These are phyloP conservation scores for Lipomyces orientalis DNA, from an alignment of 805 yeast species.

Conservation along the genomic window DNA sequence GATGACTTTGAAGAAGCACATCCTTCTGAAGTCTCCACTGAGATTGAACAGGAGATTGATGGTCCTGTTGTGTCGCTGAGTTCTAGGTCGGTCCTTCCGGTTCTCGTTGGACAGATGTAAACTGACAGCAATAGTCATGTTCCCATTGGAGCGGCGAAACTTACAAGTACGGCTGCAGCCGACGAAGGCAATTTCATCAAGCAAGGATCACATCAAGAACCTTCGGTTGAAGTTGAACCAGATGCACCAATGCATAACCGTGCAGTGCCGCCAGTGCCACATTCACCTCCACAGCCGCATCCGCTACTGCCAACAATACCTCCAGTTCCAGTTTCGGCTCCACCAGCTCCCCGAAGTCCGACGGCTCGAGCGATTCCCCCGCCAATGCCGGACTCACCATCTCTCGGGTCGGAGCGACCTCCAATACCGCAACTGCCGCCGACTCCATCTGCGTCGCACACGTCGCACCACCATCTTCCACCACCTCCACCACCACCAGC, in stretches of 20 bases:
- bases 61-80: neutral
- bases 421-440: slow-evolving; percentile 16
- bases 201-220: neutral
- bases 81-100: neutral
- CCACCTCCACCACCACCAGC: slow-evolving; percentile 32
- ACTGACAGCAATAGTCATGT: neutral
- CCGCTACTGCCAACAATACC: slow-evolving; percentile 31
- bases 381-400: slow-evolving; percentile 13
- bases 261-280: slow-evolving; percentile 36
- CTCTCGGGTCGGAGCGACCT: neutral
- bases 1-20: slow-evolving; percentile 18
- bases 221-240: slow-evolving; percentile 20
- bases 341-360: slow-evolving; percentile 4
- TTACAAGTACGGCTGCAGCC: neutral
- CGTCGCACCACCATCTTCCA: slow-evolving; percentile 7
- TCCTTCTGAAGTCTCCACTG: slow-evolving; percentile 15
- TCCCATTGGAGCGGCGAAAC: neutral
- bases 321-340: slow-evolving; percentile 7
- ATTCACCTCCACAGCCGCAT: slow-evolving; percentile 25
- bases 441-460: slow-evolving; percentile 1
- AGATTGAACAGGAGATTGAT: slow-evolving; percentile 3
- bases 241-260: slow-evolving; percentile 4
- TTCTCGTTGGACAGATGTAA: neutral
- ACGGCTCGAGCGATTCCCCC: slow-evolving; percentile 12
- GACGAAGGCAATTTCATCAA: neutral